Percentiles rank a stretch among this genome's conserved stretches.
phyloP scores from a whole-genome alignment of 2,329 filamentous ascomycete genomes.

The Fusarium compactum region DNA sequence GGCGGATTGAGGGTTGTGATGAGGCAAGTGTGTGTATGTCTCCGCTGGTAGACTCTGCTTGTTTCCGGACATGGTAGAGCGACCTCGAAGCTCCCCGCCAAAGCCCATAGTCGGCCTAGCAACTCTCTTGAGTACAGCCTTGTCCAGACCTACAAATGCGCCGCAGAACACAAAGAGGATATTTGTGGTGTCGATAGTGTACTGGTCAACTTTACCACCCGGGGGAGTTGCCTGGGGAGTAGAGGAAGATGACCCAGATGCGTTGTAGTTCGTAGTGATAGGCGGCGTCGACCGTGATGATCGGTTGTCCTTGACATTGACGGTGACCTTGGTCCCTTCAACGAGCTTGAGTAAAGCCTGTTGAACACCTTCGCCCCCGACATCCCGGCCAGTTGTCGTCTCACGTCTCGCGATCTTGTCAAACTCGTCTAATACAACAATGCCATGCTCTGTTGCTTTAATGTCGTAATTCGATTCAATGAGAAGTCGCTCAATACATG shows the following conservation, averaged over 20 bases:
- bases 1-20: constrained; percentile 58
- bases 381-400: constrained; percentile 89
- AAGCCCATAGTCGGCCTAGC: constrained; percentile 90
- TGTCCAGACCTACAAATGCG: constrained; percentile 93
- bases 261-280: constrained; percentile 65
- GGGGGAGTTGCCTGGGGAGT: constrained; percentile 61
- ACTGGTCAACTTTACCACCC: constrained; percentile 69
- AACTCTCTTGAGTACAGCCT: constrained; percentile 86
- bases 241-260: constrained; percentile 57
- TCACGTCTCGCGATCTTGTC: constrained; percentile 96
- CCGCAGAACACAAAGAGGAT: constrained; percentile 98
- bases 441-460: constrained; percentile 85
- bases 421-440: constrained; percentile 95
- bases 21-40: constrained; percentile 67
- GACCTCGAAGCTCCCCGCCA: constrained; percentile 80
- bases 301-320: constrained; percentile 86
- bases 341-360: constrained; percentile 96
- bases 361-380: constrained; percentile 95
- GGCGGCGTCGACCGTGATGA: constrained; percentile 66
- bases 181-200: constrained; percentile 90
- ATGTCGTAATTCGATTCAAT: constrained; percentile 93
- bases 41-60: constrained; percentile 74
- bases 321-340: constrained; percentile 92
- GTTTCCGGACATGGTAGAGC: constrained; percentile 60
- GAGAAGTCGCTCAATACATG: constrained; percentile 89